These are phyloP conservation scores for Ceratocystis papillata DNA, from an alignment of 2,329 filamentous ascomycete species.

Conservation along the genomic window DNA sequence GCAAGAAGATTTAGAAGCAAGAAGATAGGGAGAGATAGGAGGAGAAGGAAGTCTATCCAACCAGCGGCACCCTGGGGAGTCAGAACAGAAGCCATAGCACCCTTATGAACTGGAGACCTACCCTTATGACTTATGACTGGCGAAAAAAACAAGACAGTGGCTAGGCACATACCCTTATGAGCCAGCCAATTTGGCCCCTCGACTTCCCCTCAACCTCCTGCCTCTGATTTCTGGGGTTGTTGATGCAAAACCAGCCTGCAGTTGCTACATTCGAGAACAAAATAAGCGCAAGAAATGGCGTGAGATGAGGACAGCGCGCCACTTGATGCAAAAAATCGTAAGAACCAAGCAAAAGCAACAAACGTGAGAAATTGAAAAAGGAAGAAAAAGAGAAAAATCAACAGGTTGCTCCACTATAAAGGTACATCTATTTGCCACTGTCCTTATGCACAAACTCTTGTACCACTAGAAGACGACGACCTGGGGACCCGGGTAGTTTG, in stretches of 20 bases:
- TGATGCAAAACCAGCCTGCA: neutral
- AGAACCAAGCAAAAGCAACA: constrained; percentile 8
- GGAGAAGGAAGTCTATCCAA: neutral
- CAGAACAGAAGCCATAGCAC: neutral
- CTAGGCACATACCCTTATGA: neutral
- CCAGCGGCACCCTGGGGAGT: neutral
- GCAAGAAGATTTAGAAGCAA: neutral
- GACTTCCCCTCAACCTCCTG: neutral
- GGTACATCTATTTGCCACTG: neutral
- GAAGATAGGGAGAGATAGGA: neutral
- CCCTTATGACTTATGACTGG: neutral
- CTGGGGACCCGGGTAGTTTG: neutral
- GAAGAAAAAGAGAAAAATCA: neutral
- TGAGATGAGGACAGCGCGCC: constrained; percentile 1
- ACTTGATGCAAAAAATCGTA: neutral
- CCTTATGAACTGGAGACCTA: neutral
- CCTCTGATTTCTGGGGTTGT: neutral
- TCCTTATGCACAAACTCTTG: neutral
- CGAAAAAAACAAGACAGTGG: too few relatives aligned
- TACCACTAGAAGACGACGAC: neutral
- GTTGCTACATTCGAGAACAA: constrained; percentile 11
- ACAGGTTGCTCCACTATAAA: neutral
- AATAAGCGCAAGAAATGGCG: constrained; percentile 12
- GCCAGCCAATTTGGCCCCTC: neutral
- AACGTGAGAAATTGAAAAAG: neutral